Evolutionary conservation across 768 basidiomycete genomes (phyloP), one percentile per base, ranked within the genome.

Genomic region (Chalciporus piperatus): DNA sequence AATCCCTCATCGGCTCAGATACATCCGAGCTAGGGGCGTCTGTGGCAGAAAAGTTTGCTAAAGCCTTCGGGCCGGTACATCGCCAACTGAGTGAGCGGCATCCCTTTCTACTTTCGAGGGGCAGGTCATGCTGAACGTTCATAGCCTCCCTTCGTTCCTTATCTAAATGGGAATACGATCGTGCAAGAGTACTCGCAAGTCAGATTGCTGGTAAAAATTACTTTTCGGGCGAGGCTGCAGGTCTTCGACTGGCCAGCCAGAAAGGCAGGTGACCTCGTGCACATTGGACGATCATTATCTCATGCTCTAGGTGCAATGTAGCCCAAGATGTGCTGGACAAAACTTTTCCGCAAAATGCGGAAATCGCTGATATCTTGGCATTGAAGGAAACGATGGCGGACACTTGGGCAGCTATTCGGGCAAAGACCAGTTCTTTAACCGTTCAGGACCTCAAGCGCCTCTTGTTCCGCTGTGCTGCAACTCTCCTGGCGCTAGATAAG

Each of bases 191-290:
- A 1, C 76, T 98, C 39, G 78, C 89, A 0, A 89, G 86, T 56
- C 91, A 98, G 62, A 82, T 97, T 50, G 87, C 92, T 0, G 87
- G 88, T 37, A 96, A 96, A 64, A 85, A 85, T n/a, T 93, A 92
- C 66, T 98, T 84, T 62, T 77, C 82, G 19, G 94, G 94, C 23
- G 93, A 98, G 68, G 83, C 84, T 7, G 88, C 86, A 32, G 93
- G 93, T 30, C 76, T 92, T 43, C 78, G 85, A 10, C 70, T 93
- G 20, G 85, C 88, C 9, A 80, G 81, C 41, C 74, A 80, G 51
- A 76, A 81, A 67, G 80, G 92, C 84, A 47, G 46, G 77, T n/a
- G 33, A 12, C 41, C 37, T 16, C 23, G 41, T 38, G 37, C 33
- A 42, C 30, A 23, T 27, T 41, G 13, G 17, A 27, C 27, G 4